Evolutionary conservation across 768 basidiomycete genomes (phyloP).

Genomic region (Lentinula sp.): DNA sequence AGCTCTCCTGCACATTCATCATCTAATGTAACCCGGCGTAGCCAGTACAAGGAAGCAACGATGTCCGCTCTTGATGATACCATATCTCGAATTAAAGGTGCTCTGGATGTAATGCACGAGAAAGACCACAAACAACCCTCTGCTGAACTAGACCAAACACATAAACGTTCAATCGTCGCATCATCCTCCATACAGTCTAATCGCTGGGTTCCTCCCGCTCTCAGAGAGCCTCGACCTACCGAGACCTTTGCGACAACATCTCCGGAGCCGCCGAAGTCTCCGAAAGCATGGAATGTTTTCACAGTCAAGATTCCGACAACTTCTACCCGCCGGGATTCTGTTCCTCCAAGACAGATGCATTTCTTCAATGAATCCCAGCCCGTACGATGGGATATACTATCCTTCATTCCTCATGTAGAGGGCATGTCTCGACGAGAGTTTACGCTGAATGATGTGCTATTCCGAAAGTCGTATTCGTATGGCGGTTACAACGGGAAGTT

Average conservation of each 20-base stretch:
- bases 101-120: slow-evolving; percentile 63
- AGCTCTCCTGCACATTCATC: slow-evolving; percentile 23
- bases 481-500: slow-evolving; percentile 29
- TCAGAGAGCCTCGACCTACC: slow-evolving; percentile 32
- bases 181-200: slow-evolving; percentile 21
- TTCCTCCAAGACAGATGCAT: slow-evolving; percentile 43
- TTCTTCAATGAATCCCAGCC: slow-evolving; percentile 32
- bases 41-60: slow-evolving; percentile 41
- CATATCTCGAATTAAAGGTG: slow-evolving; percentile 84
- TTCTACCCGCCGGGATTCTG: slow-evolving; percentile 33
- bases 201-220: slow-evolving; percentile 55
- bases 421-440: slow-evolving; percentile 58
- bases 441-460: slow-evolving; percentile 60
- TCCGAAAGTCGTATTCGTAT: slow-evolving; percentile 29
- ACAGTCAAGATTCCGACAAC: slow-evolving; percentile 43
- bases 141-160: slow-evolving; percentile 17
- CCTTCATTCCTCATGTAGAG: slow-evolving; percentile 66
- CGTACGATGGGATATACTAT: slow-evolving; percentile 58
- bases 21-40: slow-evolving; percentile 16
- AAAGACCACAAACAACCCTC: slow-evolving; percentile 22
- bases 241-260: slow-evolving; percentile 44
- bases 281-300: slow-evolving; percentile 30
- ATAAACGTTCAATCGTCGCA: slow-evolving; percentile 14
- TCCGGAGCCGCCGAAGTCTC: slow-evolving; percentile 41
- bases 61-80: slow-evolving; percentile 79